phyloP scores from a whole-genome alignment of 352 stramenopile species.

The Pythium chondricola region DNA sequence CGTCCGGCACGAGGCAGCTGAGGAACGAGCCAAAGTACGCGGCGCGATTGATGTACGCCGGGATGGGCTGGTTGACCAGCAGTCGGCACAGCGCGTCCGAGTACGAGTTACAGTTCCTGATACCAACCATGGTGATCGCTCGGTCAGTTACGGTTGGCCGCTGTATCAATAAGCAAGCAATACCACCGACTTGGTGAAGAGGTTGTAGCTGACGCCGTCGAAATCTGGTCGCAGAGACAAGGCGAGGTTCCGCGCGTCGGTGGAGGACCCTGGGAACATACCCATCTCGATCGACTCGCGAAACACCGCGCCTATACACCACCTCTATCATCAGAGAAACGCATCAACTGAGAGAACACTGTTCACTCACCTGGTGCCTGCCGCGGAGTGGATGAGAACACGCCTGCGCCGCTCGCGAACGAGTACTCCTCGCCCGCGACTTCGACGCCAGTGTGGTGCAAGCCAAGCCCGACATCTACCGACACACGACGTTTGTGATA shows the following conservation, averaged over 20 bases:
- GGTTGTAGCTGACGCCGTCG: slow-evolving; percentile 85
- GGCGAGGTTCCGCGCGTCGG: slow-evolving; percentile 76
- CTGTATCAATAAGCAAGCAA: too few species aligned
- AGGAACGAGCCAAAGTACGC: slow-evolving; percentile 91
- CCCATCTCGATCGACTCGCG: slow-evolving; percentile 87
- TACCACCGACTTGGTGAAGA: slow-evolving; percentile 70
- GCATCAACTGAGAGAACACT: too few species aligned
- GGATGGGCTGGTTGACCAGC: slow-evolving; percentile 79
- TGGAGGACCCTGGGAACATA: slow-evolving; percentile 75
- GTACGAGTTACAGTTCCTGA: slow-evolving; percentile 94
- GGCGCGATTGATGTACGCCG: slow-evolving; percentile 89
- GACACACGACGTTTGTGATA: not conserved
- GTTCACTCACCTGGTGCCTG: slow-evolving; percentile 54
- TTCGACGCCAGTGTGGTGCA: slow-evolving; percentile 92
- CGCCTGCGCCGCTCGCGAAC: slow-evolving; percentile 86
- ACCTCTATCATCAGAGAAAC: too few species aligned
- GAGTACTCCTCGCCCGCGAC: slow-evolving; percentile 90
- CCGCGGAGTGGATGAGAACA: slow-evolving; percentile 77
- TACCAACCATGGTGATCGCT: slow-evolving; percentile 2
- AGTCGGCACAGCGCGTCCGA: slow-evolving; percentile 81
- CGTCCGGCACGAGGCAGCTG: slow-evolving; percentile 67
- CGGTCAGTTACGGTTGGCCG: too few species aligned
- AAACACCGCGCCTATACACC: slow-evolving; percentile 70
- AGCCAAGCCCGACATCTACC: slow-evolving; percentile 63
- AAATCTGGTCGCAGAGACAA: slow-evolving; percentile 86